Percentiles rank a stretch among this genome's conserved stretches.
Evolutionary conservation across 2,329 filamentous ascomycete genomes (phyloP).

Genomic region (Aaosphaeria arxii): DNA sequence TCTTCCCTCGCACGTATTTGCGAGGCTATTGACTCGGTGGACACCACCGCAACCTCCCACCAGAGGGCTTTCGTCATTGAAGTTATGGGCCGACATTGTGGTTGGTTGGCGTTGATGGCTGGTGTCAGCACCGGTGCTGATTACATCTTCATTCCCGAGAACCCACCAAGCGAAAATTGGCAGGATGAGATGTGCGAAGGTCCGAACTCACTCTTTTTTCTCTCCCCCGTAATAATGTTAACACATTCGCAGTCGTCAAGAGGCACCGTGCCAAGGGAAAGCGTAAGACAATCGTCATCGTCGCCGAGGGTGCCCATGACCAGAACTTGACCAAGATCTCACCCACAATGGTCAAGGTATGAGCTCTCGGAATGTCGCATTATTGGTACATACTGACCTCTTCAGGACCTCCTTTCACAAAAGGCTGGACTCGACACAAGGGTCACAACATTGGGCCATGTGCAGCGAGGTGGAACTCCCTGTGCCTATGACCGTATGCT

Average conservation of each 20-base stretch:
- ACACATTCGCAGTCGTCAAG: conserved; percentile 49
- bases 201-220: neutral
- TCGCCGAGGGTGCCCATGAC: conserved; percentile 80
- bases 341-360: conserved; percentile 68
- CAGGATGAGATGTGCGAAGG: conserved; percentile 68
- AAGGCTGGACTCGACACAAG: conserved; percentile 84
- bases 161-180: conserved; percentile 85
- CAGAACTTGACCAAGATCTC: conserved; percentile 79
- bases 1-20: conserved; percentile 91
- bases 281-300: conserved; percentile 96
- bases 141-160: conserved; percentile 95
- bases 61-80: conserved; percentile 89
- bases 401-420: conserved; percentile 69
- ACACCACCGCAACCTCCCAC: conserved; percentile 91
- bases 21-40: conserved; percentile 93
- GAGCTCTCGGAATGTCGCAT: too few species aligned
- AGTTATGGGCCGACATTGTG: conserved; percentile 97
- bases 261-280: conserved; percentile 87
- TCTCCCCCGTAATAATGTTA: neutral
- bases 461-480: conserved; percentile 90
- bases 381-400: too few species aligned
- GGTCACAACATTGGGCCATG: conserved; percentile 92
- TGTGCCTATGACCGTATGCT: conserved; percentile 95
- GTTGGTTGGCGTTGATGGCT: conserved; percentile 95
- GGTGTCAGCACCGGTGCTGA: conserved; percentile 93